Base-by-base conservation (phyloP, 2,329 filamentous ascomycete genomes). In the Epicoccum sorghinum region DNA sequence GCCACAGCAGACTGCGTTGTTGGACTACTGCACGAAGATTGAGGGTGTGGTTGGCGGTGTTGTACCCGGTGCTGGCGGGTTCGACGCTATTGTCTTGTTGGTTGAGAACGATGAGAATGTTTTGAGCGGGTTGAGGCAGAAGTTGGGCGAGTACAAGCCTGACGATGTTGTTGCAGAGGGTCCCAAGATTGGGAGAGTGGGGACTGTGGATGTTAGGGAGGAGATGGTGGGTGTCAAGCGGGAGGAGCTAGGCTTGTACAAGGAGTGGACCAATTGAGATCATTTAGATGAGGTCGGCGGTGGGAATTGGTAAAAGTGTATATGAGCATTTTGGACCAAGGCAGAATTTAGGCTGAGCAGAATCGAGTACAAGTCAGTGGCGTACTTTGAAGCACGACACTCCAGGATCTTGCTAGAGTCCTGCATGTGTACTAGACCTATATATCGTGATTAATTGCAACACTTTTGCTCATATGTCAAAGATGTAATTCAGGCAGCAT, bases 31-130 rank as follows among this genome's bases (percentile, higher is more conserved):
- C 52, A 83, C 81, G 3, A 73, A 77, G 4, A 78, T 97, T 1
- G 82, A 89, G 0, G 95, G 93, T 5, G 92, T 98, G 3, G 85
- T 93, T 60, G 93, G 92, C 0, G 95, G 93, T 0, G 91, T 98
- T 0, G 95, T 97, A 0, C 95, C 95, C 0, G 95, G 95, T 0
- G 95, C 95, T 0, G 95, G 95, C 8, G 95, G 95, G 0, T 97
- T 90, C 69, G 95, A 99, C 79, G 95, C 95, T 1, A 82, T 96
- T 50, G 89, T 89, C 0, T 74, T 99, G 56, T 75, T 99, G 55
- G 85, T 96, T 60, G 82, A 83, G 66, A 90, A 97, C 65, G 86
- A 89, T 47, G 81, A 80, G 32, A 82, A 82, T 43, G 90, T 90
- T 1, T 77, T 88, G 50, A 69, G 71, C 22, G 77, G 79, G 10